Percentiles rank a stretch among this genome's conserved stretches.
Evolutionary conservation across 345 rosid genomes (phyloP).

Genomic region (Gossypium stocksii): DNA sequence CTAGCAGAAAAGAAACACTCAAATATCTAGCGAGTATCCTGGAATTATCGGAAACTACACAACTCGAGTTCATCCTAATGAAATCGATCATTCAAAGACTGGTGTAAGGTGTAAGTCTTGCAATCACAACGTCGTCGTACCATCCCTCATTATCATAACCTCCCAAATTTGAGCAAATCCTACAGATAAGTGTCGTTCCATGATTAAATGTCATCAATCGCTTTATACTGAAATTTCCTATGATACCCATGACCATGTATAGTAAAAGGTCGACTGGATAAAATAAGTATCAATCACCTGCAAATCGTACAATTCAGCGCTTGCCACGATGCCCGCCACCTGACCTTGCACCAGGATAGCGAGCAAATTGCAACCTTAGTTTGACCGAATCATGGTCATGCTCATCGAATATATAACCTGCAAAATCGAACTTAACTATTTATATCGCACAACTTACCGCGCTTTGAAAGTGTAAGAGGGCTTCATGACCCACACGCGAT

Average conservation of each 20-base stretch:
- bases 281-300: conserved; percentile 40
- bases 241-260: conserved; percentile 29
- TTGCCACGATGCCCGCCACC: conserved; percentile 68
- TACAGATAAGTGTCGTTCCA: conserved; percentile 41
- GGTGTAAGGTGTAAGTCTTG: conserved; percentile 26
- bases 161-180: conserved; percentile 36
- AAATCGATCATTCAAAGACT: conserved; percentile 19
- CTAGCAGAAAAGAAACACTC: conserved; percentile 19
- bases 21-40: conserved; percentile 11
- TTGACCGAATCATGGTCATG: conserved; percentile 57
- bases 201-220: conserved; percentile 33
- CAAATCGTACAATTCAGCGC: conserved; percentile 39
- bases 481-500: conserved; percentile 19
- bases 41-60: conserved; percentile 19
- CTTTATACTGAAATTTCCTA: conserved; percentile 27
- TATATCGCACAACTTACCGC: conserved; percentile 32
- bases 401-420: conserved; percentile 70
- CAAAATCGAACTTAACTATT: conserved; percentile 55
- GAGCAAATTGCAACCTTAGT: conserved; percentile 73
- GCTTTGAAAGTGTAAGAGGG: conserved; percentile 24
- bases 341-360: conserved; percentile 72
- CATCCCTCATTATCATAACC: conserved; percentile 31
- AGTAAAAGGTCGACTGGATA: conserved; percentile 29
- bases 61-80: conserved; percentile 27
- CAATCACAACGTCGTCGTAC: conserved; percentile 28